phyloP scores from a whole-genome alignment of 805 yeast species.

The Blastobotrys terrestris region DNA sequence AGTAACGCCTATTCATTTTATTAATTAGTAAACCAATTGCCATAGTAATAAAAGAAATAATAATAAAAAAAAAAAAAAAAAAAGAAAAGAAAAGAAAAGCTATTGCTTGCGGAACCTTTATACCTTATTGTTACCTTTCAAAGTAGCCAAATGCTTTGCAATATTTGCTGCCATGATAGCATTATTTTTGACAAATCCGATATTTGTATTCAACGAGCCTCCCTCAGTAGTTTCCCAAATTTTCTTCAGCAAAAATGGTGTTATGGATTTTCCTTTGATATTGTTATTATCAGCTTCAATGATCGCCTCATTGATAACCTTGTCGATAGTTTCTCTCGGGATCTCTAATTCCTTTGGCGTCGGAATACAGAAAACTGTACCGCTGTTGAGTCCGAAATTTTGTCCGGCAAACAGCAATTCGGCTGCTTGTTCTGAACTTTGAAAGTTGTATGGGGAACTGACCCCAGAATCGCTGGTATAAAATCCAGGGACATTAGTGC shows the following conservation, averaged over 20 bases:
- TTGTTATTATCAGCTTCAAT: conserved; percentile 46
- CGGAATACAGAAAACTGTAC: conserved; percentile 75
- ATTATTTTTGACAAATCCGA: conserved; percentile 71
- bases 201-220: conserved; percentile 59
- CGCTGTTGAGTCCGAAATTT: conserved; percentile 51
- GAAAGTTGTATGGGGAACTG: conserved; percentile 58
- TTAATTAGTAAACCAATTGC: not conserved
- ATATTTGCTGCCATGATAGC: conserved; percentile 63
- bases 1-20: not conserved
- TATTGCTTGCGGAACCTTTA: no score
- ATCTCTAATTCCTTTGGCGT: conserved; percentile 65
- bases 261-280: conserved; percentile 64
- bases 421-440: conserved; percentile 55
- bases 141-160: conserved; percentile 45
- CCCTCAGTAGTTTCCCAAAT: conserved; percentile 69
- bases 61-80: no score
- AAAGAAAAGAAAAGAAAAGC: no score
- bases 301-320: conserved; percentile 54
- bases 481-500: conserved; percentile 69
- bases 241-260: conserved; percentile 67
- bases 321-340: conserved; percentile 44
- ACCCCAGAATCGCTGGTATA: conserved; percentile 73
- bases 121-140: conserved; percentile 27
- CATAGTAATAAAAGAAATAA: no score
- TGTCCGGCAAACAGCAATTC: conserved; percentile 43